Evolutionary conservation across 2,329 filamentous ascomycete species (phyloP), one percentile per base, ranked within the genome.

Genomic region (Penicillium digitatum): DNA sequence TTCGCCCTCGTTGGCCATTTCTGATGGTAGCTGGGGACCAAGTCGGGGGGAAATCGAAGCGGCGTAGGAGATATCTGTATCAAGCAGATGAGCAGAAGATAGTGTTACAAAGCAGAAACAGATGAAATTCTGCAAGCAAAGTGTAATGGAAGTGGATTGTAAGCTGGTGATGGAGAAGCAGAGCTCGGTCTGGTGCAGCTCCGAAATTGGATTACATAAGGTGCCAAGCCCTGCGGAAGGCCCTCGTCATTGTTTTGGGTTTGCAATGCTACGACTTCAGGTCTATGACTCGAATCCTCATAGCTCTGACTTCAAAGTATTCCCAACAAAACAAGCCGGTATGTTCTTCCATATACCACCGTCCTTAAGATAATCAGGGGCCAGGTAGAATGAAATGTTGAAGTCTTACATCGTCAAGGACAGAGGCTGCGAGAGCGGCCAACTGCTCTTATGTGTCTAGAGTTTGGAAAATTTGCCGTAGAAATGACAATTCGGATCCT

Each of bases 1-100:
- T 78, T 95, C 89, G 79, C 87, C 90, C 78, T 95, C 90, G 82
- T 95, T 89, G 79, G 92, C 92, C 94, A 97, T 96, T 78, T 76
- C 66, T 68, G 66, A 70, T 61, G 65, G 60, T 69, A 62, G 64
- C 62, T 66, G 64, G 67, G 62, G 64, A 67, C 66, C 59, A 63
- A 59, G 61, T 64, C 61, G 60, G 56, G 46, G 52, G 53, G 38
- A 37, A 54, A 54, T 56, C 32, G 46, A 52, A 54, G 38, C 43
- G 48, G 44, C 14, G 51, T 40, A 39, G 49, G 52, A 46, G 47
- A 52, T 31, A 20, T 47, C 34, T 44, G 47, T 26, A 32, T 47
- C 37, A 47, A 39, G n/a, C 40, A 42, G 10, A 48, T 50, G 27
- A 56, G 27, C 22, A 52, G 27, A 42, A 40, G 32, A 47, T 48